These are phyloP conservation scores for Trichoderma arundinaceum DNA, from an alignment of 2,329 filamentous ascomycete species.

Conservation along the genomic window DNA sequence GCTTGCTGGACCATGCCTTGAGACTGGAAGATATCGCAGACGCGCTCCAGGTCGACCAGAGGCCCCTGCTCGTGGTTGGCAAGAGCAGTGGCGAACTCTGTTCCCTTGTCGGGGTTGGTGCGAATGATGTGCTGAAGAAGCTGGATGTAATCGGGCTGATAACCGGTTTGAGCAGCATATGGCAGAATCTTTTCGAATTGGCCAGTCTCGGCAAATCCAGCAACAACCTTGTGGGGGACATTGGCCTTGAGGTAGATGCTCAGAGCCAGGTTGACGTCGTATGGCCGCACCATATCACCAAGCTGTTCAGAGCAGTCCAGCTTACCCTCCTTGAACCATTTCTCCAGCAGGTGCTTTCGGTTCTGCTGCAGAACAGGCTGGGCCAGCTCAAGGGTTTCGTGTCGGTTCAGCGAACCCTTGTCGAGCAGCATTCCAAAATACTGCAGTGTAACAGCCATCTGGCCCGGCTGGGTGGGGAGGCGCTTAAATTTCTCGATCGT, in stretches of 20 bases:
- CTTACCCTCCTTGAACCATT: slow-evolving; percentile 97
- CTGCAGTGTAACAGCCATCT: slow-evolving; percentile 92
- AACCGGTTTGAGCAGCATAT: slow-evolving; percentile 83
- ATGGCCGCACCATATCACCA: slow-evolving; percentile 88
- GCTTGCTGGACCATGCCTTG: slow-evolving; percentile 98
- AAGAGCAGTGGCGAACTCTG: slow-evolving; percentile 91
- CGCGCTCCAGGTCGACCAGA: slow-evolving; percentile 88
- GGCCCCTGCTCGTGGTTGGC: slow-evolving; percentile 88
- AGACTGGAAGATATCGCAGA: slow-evolving; percentile 97
- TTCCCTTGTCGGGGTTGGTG: slow-evolving; percentile 88
- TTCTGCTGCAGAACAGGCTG: slow-evolving; percentile 91
- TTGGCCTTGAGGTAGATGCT: slow-evolving; percentile 91
- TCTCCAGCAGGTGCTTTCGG: slow-evolving; percentile 93
- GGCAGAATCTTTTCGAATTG: slow-evolving; percentile 97
- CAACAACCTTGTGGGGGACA: slow-evolving; percentile 90
- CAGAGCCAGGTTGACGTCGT: slow-evolving; percentile 87
- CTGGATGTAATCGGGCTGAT: slow-evolving; percentile 93
- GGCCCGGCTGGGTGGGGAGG: slow-evolving; percentile 77
- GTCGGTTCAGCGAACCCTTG: slow-evolving; percentile 89
- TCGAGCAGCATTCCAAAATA: slow-evolving; percentile 98
- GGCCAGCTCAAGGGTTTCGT: slow-evolving; percentile 92
- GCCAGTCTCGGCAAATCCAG: slow-evolving; percentile 91
- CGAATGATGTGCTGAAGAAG: slow-evolving; percentile 91
- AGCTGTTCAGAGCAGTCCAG: slow-evolving; percentile 95
- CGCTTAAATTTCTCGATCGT: slow-evolving; percentile 97